Conservation (phyloP, 371 early-diverging fungal species). For the Blastocladiella emersonii region DNA sequence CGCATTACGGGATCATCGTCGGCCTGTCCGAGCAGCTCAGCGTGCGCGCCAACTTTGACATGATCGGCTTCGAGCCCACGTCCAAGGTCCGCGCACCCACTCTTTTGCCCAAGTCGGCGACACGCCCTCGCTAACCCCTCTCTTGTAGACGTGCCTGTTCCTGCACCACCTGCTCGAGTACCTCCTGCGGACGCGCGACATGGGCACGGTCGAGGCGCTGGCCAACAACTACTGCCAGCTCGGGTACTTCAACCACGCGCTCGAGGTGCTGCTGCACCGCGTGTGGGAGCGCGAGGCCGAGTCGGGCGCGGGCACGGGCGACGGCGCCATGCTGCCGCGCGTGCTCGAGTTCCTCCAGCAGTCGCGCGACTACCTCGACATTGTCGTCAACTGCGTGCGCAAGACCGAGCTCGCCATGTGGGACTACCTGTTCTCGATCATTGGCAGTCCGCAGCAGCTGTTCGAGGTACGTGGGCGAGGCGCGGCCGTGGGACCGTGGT, state of each 20-base stretch:
- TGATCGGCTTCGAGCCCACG: constrained; percentile 47
- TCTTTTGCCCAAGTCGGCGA: neutral
- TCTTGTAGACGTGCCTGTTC: constrained; percentile 56
- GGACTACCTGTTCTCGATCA: constrained; percentile 65
- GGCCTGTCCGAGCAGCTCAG: constrained; percentile 60
- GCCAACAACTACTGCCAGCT: constrained; percentile 46
- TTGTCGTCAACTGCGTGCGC: constrained; percentile 74
- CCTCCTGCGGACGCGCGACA: constrained; percentile 16
- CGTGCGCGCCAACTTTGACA: constrained; percentile 33
- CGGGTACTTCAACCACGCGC: constrained; percentile 65
- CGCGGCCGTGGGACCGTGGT: no score
- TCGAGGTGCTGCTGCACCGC: constrained; percentile 71
- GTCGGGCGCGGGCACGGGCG: constrained; percentile 18
- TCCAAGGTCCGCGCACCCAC: constrained; percentile 41
- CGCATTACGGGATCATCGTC: constrained; percentile 58
- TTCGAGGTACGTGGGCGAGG: constrained; percentile 48
- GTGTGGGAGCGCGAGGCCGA: constrained; percentile 67
- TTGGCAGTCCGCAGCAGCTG: constrained; percentile 58
- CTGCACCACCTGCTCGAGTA: constrained; percentile 52
- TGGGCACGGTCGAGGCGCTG: constrained; percentile 47
- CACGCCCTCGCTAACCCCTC: neutral
- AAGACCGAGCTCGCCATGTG: constrained; percentile 84
- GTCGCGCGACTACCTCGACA: constrained; percentile 59
- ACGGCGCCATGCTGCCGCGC: constrained; percentile 43
- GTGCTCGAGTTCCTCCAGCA: constrained; percentile 56